Evolutionary conservation across 176 grass and related monocot species (phyloP), one percentile per base, ranked within the genome.

Genomic region (Oropetium thomaeum): DNA sequence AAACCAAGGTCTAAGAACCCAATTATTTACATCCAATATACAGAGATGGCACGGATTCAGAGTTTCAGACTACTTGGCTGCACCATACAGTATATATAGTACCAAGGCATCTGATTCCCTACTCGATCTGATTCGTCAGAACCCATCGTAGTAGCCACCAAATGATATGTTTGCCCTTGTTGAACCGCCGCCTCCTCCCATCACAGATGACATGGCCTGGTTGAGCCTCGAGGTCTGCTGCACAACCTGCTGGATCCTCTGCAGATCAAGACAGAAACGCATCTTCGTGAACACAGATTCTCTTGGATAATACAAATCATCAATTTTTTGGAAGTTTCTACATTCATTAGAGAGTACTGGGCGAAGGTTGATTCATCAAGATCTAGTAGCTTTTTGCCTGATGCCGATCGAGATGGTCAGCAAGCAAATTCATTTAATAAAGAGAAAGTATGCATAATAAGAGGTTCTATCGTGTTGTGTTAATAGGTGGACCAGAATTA

Each of bases 161-260:
- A 92, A 98, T 13, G 91, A 87, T 55, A 98, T 90, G 75, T 83
- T 85, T 26, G 95, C 86, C 81, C 81, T 92, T 5, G 81, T 57
- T 57, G 90, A 89, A 4, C 77, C 68, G 20, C 82, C 91, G 20
- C 82, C 91, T 61, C 64, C 91, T 27, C 86, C 90, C 80, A 85
- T 91, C 64, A 87, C 45, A 2, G 91, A 88, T 26, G 90, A 83
- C 62, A 94, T 84, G 30, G 91, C 89, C 55, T 98, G 95, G 78
- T 98, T 98, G 81, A 98, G 84, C 86, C 89, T 90, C 4, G 84
- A 85, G 8, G 95, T 87, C 70, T 89, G 86, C 84, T 94, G 91
- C 84, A 92, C 86, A 71, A 86, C 84, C 57, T 98, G 83, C 79
- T 90, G 88, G 38, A 98, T 84, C 29, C 89, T 89, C 95, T 98